These are phyloP conservation scores for Mycotypha africana DNA, from an alignment of 371 early-diverging fungal genomes.

Conservation along the genomic window DNA sequence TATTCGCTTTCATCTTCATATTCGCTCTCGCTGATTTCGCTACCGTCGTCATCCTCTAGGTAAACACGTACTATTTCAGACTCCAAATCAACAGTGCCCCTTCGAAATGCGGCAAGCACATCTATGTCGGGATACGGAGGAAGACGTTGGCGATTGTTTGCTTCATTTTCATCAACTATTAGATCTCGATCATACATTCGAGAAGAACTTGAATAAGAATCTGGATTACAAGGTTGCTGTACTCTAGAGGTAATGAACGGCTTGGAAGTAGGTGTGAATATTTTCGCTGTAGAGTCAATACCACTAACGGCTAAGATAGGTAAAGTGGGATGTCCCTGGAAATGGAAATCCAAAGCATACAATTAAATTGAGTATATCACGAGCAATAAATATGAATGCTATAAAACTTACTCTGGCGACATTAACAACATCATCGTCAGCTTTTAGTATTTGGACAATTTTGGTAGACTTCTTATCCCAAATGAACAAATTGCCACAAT, in stretches of 20 bases:
- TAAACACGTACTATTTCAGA: too few species aligned
- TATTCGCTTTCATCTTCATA: too few species aligned
- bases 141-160: too few species aligned
- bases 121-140: too few species aligned
- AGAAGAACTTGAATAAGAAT: conserved; percentile 30
- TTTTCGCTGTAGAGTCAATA: conserved; percentile 70
- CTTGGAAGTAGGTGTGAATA: conserved; percentile 55
- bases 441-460: conserved; percentile 61
- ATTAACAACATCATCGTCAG: conserved; percentile 63
- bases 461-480: conserved; percentile 67
- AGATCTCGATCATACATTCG: conserved; percentile 25
- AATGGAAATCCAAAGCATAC: too few species aligned
- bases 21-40: too few species aligned
- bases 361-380: too few species aligned
- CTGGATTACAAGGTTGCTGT: conserved; percentile 15
- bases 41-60: too few species aligned
- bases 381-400: too few species aligned
- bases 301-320: conserved; percentile 57
- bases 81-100: too few species aligned
- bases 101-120: too few species aligned
- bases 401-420: conserved; percentile 42
- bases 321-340: conserved; percentile 38
- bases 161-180: conserved; percentile 21
- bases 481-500: conserved; percentile 71
- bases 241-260: conserved; percentile 20